Base-by-base conservation (phyloP, 1,284 basidiomycete species). In the Melampsora larici-populina region DNA sequence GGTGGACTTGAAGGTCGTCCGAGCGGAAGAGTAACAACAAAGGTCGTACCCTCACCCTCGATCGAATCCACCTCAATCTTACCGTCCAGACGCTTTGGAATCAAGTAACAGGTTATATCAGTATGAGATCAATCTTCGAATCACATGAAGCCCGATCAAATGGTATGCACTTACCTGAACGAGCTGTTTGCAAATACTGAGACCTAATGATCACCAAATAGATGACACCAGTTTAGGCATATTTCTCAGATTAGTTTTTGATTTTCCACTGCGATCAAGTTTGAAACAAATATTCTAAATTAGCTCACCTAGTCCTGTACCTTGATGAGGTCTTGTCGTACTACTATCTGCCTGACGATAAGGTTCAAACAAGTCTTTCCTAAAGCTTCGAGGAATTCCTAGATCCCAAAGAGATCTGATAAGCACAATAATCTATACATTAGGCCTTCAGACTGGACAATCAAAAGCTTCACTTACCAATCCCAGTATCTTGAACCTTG, bases 291-390 rank as follows among this genome's bases (percentile, higher is more conserved):
- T 9, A 13, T 43, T 43, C 13, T 43, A 13, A 1, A 31, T 4
- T 7, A 31, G 46, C 49, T 15, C 46, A 75, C 80, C 80, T 7
- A 80, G 68, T 21, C 80, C 80, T 17, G 80, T 79, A 15, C 80
- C 80, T 43, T 79, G 78, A 51, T 80, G 80, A 21, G 76, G 79
- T 18, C 80, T 55, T 17, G 80, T 80, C 17, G 79, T 78, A 29
- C 78, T 79, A 33, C 79, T 79, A 60, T 80, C 80, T 21, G 79
- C 80, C 65, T 80, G 80, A 40, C 78, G 74, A 64, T 80, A 80
- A 49, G 80, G 80, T 55, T 78, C 75, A 55, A 80, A 80, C 58
- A 80, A 75, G 2, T 77, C 78, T 29, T 75, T 79, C 65, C 65
- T 75, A 66, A 75, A 75, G 48, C 36, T 68, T 18, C 43, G 31